Percentiles rank a stretch among this genome's conserved stretches.
phyloP scores from a whole-genome alignment of 2,329 filamentous ascomycete species.

The Aspergillus quadricinctus region DNA sequence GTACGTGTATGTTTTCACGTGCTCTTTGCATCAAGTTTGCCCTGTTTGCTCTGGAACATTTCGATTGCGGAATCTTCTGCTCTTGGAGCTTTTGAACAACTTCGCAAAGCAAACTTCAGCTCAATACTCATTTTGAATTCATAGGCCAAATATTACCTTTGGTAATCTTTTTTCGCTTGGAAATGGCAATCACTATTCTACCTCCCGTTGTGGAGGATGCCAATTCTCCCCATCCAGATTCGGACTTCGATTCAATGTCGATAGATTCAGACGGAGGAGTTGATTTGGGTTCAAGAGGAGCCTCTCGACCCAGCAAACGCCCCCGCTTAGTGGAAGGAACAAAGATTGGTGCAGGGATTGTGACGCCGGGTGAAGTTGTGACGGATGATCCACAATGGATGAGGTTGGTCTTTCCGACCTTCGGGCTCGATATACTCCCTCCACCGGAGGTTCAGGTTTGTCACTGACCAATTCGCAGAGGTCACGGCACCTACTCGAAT shows the following conservation, averaged over 20 bases:
- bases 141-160: not conserved
- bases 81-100: not conserved
- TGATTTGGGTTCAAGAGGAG: constrained; percentile 23
- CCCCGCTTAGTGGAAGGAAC: constrained; percentile 25
- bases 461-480: constrained; percentile 48
- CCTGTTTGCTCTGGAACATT: constrained; percentile 13
- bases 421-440: not conserved
- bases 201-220: constrained; percentile 43
- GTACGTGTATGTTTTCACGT: constrained; percentile 1
- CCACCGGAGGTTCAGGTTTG: constrained; percentile 27
- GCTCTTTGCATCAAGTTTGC: constrained; percentile 12
- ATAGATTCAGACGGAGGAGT: constrained; percentile 43
- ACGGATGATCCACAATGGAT: constrained; percentile 96
- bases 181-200: constrained; percentile 58
- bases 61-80: constrained; percentile 6
- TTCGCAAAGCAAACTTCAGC: not conserved
- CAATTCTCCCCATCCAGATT: constrained; percentile 28
- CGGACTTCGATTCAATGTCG: constrained; percentile 49
- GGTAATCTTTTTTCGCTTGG: not conserved
- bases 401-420: constrained; percentile 42
- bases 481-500: constrained; percentile 83
- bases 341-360: constrained; percentile 49
- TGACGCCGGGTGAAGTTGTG: constrained; percentile 84
- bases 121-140: not conserved
- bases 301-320: constrained; percentile 37